A percentile compares a stretch with the other conserved stretches of the same genome.
Evolutionary conservation across 2,329 filamentous ascomycete genomes (phyloP).

Genomic region (Ophiostoma sp.): DNA sequence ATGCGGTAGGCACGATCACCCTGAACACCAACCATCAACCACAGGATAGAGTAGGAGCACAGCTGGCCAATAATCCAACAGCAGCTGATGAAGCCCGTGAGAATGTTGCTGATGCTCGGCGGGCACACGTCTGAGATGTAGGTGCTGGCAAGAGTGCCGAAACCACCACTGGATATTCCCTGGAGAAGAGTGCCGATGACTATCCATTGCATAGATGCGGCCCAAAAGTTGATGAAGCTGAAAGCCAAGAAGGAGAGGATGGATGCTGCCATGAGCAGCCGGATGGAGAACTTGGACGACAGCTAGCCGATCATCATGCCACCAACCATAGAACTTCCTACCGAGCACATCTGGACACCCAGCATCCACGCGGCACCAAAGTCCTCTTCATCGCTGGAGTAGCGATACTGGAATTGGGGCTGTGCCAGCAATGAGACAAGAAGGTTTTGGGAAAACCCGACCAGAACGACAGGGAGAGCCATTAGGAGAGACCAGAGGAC

Average conservation of each 20-base stretch:
- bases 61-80: conserved; percentile 28
- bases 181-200: conserved; percentile 27
- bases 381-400: conserved; percentile 26
- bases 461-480: conserved; percentile 26
- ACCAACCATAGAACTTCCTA: conserved; percentile 26
- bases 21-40: conserved; percentile 20
- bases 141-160: conserved; percentile 26
- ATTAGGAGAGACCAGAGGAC: conserved; percentile 26
- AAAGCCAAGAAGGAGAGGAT: conserved; percentile 21
- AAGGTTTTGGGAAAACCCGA: conserved; percentile 28
- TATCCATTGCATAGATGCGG: conserved; percentile 25
- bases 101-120: conserved; percentile 20
- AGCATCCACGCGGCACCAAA: conserved; percentile 26
- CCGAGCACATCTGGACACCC: conserved; percentile 26
- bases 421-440: conserved; percentile 28
- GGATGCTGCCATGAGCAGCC: conserved; percentile 20
- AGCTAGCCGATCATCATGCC: conserved; percentile 26
- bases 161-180: conserved; percentile 27
- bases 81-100: conserved; percentile 28
- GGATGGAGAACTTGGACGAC: conserved; percentile 23
- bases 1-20: conserved; percentile 27
- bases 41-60: conserved; percentile 24
- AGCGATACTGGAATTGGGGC: conserved; percentile 29
- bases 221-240: conserved; percentile 26
- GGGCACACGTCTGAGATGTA: conserved; percentile 29